Evolutionary conservation across 345 rosid species (phyloP).

Genomic region (Hibiscus trionum): DNA sequence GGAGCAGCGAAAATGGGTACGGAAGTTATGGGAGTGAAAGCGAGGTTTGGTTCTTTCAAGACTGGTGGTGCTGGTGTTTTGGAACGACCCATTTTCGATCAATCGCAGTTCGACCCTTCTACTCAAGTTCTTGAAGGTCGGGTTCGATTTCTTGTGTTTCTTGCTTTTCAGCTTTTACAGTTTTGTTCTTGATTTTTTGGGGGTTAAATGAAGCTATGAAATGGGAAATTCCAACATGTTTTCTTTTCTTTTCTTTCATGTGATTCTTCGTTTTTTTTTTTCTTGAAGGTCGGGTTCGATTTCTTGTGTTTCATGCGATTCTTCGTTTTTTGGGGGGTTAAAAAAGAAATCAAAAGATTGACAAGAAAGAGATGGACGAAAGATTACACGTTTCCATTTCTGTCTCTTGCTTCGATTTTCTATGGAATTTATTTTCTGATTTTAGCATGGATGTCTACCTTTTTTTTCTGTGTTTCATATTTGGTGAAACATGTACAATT

Average conservation of each 20-base stretch:
- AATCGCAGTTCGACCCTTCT: conserved; percentile 24
- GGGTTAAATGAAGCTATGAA: no score
- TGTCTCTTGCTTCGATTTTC: neutral
- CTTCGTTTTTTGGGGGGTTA: no score
- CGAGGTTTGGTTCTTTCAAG: conserved; percentile 15
- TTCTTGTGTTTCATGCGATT: neutral
- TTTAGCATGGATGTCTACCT: neutral
- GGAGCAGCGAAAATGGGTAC: neutral
- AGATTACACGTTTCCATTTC: neutral
- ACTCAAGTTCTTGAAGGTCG: conserved; percentile 25
- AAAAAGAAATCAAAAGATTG: neutral
- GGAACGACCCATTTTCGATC: conserved; percentile 26
- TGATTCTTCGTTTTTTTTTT: no score
- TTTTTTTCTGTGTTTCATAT: neutral
- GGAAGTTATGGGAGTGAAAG: neutral
- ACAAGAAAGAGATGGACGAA: neutral
- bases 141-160: neutral
- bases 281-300: neutral
- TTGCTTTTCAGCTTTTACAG: neutral
- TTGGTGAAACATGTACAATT: neutral
- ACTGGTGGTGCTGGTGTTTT: conserved; percentile 22
- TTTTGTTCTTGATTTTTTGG: neutral
- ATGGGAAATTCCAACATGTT: neutral
- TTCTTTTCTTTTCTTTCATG: neutral
- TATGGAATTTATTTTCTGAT: neutral